A percentile compares a stretch with the other conserved stretches of the same genome.
Conservation (phyloP, 2,329 filamentous ascomycete genomes). For the Botrytis porri region DNA sequence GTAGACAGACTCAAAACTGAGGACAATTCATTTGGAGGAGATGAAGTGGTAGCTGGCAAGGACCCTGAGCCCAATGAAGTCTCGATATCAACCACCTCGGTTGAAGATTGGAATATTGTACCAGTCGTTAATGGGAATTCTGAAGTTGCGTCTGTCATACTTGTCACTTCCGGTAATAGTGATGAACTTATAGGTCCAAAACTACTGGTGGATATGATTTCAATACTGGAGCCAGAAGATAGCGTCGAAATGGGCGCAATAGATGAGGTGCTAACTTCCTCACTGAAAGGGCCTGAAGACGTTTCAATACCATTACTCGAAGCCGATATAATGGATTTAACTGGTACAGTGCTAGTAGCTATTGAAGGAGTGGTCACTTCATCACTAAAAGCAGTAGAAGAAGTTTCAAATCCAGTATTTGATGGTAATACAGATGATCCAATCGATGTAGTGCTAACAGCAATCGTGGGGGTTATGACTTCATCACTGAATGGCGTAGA, state of each 20-base stretch:
- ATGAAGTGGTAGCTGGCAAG: not conserved
- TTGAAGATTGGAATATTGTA: not conserved
- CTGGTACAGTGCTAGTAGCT: not conserved
- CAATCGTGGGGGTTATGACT: not conserved
- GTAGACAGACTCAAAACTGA: not conserved
- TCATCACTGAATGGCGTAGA: not conserved
- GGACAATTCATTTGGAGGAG: not conserved
- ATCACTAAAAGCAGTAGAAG: not conserved
- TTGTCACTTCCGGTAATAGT: not conserved
- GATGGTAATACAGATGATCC: not conserved
- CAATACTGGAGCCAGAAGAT: not conserved
- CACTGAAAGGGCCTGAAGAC: not conserved
- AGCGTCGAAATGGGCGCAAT: not conserved
- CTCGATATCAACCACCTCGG: not conserved
- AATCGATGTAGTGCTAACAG: no score
- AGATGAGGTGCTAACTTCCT: not conserved
- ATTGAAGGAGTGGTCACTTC: not conserved
- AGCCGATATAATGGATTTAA: not conserved
- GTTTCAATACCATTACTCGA: no score
- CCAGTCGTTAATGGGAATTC: not conserved
- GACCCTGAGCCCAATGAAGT: not conserved
- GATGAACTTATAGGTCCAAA: not conserved
- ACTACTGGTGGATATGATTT: not conserved
- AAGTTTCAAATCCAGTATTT: not conserved
- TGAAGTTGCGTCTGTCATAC: not conserved